phyloP scores from a whole-genome alignment of 2,329 filamentous ascomycete genomes.

The Didymosphaeria variabile region DNA sequence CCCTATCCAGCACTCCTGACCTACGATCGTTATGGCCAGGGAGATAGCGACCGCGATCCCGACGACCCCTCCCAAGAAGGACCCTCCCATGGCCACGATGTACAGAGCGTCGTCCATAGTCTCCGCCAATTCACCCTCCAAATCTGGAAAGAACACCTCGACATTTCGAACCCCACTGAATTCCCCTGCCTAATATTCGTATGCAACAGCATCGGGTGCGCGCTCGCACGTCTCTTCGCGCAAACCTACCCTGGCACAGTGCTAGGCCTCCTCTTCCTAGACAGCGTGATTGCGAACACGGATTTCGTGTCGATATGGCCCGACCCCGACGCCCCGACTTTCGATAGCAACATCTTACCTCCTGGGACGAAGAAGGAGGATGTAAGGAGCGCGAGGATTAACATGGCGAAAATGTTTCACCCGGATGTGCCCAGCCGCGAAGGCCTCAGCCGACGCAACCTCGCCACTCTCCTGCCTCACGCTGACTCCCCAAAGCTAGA shows the following conservation, averaged over 20 bases:
- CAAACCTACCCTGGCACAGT: conserved; percentile 57
- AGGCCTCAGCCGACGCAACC: conserved; percentile 58
- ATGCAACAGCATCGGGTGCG: conserved; percentile 63
- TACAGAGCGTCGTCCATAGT: conserved; percentile 54
- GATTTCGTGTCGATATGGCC: conserved; percentile 66
- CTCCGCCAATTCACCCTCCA: conserved; percentile 56
- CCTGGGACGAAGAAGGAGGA: conserved; percentile 47
- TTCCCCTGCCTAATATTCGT: conserved; percentile 56
- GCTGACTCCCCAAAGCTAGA: conserved; percentile 55
- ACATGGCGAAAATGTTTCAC: conserved; percentile 56
- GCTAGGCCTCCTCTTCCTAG: conserved; percentile 61
- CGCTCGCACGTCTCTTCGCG: conserved; percentile 62
- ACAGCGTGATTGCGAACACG: conserved; percentile 66
- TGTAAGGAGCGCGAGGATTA: conserved; percentile 47
- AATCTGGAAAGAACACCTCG: conserved; percentile 47
- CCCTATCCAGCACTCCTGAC: conserved; percentile 58
- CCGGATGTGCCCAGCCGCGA: conserved; percentile 61
- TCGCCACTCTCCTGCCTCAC: conserved; percentile 56
- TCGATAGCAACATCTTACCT: conserved; percentile 55
- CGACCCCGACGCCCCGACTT: conserved; percentile 60
- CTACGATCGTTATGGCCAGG: conserved; percentile 69
- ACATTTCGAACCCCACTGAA: conserved; percentile 43
- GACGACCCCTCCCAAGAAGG: conserved; percentile 33
- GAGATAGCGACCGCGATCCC: conserved; percentile 59
- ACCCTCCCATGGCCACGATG: conserved; percentile 59